phyloP scores from a whole-genome alignment of 345 rosid genomes.

The Aurinia saxatilis region DNA sequence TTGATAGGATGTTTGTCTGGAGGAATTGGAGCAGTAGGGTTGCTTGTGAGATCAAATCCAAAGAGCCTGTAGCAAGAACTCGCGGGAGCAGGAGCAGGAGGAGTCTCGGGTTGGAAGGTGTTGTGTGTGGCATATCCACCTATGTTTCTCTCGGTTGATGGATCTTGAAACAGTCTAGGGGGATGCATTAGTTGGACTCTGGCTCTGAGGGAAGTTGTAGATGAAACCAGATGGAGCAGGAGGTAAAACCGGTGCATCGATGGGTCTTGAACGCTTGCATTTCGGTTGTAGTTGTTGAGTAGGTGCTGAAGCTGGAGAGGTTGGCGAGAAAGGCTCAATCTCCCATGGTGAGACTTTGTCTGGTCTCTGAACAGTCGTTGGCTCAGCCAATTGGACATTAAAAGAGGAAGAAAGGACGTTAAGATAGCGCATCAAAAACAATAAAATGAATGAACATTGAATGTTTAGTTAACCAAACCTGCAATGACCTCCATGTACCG shows the following conservation, averaged over 20 bases:
- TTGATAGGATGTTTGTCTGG: conserved; percentile 24
- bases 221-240: conserved; percentile 29
- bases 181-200: conserved; percentile 23
- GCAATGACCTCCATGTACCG: conserved; percentile 77
- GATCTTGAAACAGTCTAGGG: conserved; percentile 24
- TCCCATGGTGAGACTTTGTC: conserved; percentile 86
- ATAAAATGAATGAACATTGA: background rate
- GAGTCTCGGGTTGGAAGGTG: conserved; percentile 33
- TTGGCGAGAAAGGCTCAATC: conserved; percentile 51
- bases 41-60: conserved; percentile 51
- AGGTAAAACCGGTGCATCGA: conserved; percentile 35
- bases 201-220: conserved; percentile 24
- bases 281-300: conserved; percentile 40
- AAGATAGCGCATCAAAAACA: background rate
- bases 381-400: conserved; percentile 65
- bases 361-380: conserved; percentile 61
- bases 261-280: conserved; percentile 51
- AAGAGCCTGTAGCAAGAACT: conserved; percentile 42
- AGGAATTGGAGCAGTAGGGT: too few species aligned
- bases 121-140: conserved; percentile 23
- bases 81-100: conserved; percentile 18
- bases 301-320: conserved; percentile 30
- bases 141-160: conserved; percentile 33
- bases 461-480: conserved; percentile 33
- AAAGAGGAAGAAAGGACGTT: background rate